A percentile compares a stretch with the other conserved stretches of the same genome.
Evolutionary conservation across 352 stramenopile genomes (phyloP).

Genomic region (Saprolegnia parasitica): DNA sequence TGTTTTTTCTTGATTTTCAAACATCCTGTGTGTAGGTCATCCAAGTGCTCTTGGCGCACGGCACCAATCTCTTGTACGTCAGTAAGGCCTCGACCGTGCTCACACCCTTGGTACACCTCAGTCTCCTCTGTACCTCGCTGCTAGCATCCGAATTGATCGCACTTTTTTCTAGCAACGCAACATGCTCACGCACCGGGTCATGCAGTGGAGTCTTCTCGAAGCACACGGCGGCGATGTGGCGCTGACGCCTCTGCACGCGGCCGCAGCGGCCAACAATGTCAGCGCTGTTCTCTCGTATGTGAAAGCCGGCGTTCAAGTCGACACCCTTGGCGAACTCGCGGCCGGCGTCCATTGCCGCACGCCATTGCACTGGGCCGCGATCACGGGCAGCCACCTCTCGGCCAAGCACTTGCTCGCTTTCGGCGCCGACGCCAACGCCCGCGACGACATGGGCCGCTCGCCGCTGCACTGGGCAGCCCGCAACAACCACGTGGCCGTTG

Average conservation of each 20-base stretch:
- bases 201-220: slow-evolving; percentile 59
- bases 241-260: slow-evolving; percentile 68
- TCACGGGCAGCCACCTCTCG: slow-evolving; percentile 43
- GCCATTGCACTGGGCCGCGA: slow-evolving; percentile 66
- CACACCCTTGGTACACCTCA: slow-evolving; percentile 27
- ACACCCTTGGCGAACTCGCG: slow-evolving; percentile 56
- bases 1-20: neutral
- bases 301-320: slow-evolving; percentile 36
- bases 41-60: slow-evolving; percentile 49
- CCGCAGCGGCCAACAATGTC: slow-evolving; percentile 50
- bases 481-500: slow-evolving; percentile 54
- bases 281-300: slow-evolving; percentile 44
- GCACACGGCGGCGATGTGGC: slow-evolving; percentile 65
- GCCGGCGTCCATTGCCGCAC: slow-evolving; percentile 59
- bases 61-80: slow-evolving; percentile 68
- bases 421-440: slow-evolving; percentile 50
- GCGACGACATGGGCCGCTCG: slow-evolving; percentile 54
- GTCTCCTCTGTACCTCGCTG: neutral
- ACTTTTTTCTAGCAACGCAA: slow-evolving; percentile 41
- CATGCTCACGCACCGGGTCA: slow-evolving; percentile 56
- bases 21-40: slow-evolving; percentile 47
- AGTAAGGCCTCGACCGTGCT: slow-evolving; percentile 29
- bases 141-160: neutral
- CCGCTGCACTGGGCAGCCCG: slow-evolving; percentile 72
- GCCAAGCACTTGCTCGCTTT: slow-evolving; percentile 41